Evolutionary conservation across 352 stramenopile genomes (phyloP).

Genomic region (Sclerospora graminicola): DNA sequence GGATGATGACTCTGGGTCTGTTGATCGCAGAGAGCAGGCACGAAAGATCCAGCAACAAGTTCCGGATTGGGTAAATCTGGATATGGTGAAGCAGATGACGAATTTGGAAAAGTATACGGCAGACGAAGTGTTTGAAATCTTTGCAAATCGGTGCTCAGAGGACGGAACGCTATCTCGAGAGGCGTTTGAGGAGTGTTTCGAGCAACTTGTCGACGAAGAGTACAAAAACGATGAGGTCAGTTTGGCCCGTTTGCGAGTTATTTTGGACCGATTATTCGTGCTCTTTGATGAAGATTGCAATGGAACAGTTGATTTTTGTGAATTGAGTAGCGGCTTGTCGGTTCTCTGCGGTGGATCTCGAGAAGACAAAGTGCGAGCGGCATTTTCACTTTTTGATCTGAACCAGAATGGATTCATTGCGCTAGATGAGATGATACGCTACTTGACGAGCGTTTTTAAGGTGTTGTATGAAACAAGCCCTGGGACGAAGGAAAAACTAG

Average conservation of each 20-base stretch:
- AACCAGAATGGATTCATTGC: conserved; percentile 82
- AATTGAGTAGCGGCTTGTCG: conserved; percentile 73
- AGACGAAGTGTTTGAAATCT: conserved; percentile 80
- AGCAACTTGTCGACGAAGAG: conserved; percentile 70
- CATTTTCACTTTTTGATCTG: conserved; percentile 83
- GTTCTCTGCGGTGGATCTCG: conserved; percentile 69
- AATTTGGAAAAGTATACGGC: conserved; percentile 72
- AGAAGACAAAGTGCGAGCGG: conserved; percentile 76
- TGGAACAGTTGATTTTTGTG: conserved; percentile 76
- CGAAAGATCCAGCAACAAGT: conserved; percentile 14
- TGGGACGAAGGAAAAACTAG: conserved; percentile 41
- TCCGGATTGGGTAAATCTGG: conserved; percentile 53
- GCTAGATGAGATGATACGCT: conserved; percentile 84
- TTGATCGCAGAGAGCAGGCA: conserved; percentile 11
- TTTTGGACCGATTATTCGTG: conserved; percentile 69
- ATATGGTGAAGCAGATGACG: conserved; percentile 79
- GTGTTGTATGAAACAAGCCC: conserved; percentile 78
- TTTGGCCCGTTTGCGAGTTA: conserved; percentile 47
- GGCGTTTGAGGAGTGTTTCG: conserved; percentile 78
- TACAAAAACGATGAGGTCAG: conserved; percentile 65
- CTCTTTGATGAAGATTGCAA: conserved; percentile 77
- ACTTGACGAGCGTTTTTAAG: conserved; percentile 80
- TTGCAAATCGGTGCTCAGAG: conserved; percentile 71
- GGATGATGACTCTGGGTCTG: conserved; percentile 10
- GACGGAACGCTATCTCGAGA: conserved; percentile 71